Evolutionary conservation across 208 protist genomes (phyloP).

Genomic region (Plasmodiophora brassicae): DNA sequence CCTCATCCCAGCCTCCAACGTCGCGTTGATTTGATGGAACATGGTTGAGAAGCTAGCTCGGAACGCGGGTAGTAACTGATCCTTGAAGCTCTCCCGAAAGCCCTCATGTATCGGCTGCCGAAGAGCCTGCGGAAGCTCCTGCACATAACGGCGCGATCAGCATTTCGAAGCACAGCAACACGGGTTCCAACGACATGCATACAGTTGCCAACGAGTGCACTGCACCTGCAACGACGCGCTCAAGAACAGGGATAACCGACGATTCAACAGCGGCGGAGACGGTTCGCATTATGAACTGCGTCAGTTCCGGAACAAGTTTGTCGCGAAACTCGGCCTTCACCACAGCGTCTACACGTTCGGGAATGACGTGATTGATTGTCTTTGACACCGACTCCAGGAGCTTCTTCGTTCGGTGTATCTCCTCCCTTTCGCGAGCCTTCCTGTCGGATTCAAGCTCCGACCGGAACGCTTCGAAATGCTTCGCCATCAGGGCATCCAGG

Average conservation of each 20-base stretch:
- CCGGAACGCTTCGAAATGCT: not conserved
- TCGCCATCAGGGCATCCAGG: not conserved
- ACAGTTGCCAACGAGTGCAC: no score
- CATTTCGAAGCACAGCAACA: not conserved
- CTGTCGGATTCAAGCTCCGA: not conserved
- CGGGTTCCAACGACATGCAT: no score
- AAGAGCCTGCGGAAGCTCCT: not conserved
- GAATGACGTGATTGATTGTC: conserved; percentile 8
- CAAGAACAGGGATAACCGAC: not conserved
- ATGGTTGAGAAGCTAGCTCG: not conserved
- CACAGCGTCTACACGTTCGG: conserved; percentile 23
- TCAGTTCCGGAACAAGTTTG: not conserved
- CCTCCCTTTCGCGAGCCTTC: not conserved
- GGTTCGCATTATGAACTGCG: not conserved
- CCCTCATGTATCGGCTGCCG: not conserved
- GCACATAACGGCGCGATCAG: not conserved
- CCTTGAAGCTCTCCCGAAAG: conserved; percentile 3
- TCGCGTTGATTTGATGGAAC: conserved; percentile 3
- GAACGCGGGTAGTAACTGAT: conserved; percentile 11
- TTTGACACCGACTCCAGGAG: not conserved
- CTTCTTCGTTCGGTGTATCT: conserved; percentile 18
- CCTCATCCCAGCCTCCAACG: not conserved
- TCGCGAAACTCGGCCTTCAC: not conserved
- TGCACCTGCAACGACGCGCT: not conserved
- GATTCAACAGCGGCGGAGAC: not conserved